Evolutionary conservation across 805 yeast species (phyloP).

Genomic region (Yueomyces sp.): DNA sequence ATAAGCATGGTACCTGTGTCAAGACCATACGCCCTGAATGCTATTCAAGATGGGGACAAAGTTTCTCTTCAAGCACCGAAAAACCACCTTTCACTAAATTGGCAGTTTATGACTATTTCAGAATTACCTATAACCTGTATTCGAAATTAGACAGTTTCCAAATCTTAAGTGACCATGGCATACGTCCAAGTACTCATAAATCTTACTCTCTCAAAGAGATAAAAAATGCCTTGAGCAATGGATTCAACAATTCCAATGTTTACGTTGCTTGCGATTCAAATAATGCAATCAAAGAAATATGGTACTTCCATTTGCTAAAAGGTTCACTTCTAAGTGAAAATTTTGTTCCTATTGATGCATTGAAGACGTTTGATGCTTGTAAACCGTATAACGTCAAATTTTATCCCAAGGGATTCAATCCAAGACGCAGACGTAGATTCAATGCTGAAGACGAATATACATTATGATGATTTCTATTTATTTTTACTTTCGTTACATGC

Average conservation of each 20-base stretch:
- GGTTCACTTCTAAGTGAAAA: slow-evolving; percentile 62
- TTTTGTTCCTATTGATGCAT: slow-evolving; percentile 49
- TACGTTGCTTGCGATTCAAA: slow-evolving; percentile 46
- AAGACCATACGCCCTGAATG: slow-evolving; percentile 65
- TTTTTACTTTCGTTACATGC: no score
- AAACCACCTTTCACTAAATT: slow-evolving; percentile 8
- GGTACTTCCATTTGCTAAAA: slow-evolving; percentile 66
- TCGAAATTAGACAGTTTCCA: slow-evolving; percentile 51
- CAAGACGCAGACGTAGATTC: slow-evolving; percentile 10
- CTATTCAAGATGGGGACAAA: slow-evolving; percentile 25
- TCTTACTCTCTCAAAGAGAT: slow-evolving; percentile 48
- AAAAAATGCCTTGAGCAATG: slow-evolving; percentile 34
- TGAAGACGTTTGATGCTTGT: slow-evolving; percentile 42
- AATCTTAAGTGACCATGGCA: slow-evolving; percentile 55
- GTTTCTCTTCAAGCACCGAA: not conserved
- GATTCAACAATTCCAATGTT: slow-evolving; percentile 40
- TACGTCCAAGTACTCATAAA: slow-evolving; percentile 44
- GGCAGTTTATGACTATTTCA: slow-evolving; percentile 57
- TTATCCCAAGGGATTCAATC: slow-evolving; percentile 47
- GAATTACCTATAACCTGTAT: slow-evolving; percentile 44
- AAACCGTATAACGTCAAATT: slow-evolving; percentile 56
- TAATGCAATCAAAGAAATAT: slow-evolving; percentile 34
- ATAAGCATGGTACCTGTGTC: slow-evolving; percentile 91
- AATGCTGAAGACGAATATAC: not conserved
- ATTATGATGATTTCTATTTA: no score